phyloP scores from a whole-genome alignment of 2,329 filamentous ascomycete genomes.

The Clonostachys rhizophaga region DNA sequence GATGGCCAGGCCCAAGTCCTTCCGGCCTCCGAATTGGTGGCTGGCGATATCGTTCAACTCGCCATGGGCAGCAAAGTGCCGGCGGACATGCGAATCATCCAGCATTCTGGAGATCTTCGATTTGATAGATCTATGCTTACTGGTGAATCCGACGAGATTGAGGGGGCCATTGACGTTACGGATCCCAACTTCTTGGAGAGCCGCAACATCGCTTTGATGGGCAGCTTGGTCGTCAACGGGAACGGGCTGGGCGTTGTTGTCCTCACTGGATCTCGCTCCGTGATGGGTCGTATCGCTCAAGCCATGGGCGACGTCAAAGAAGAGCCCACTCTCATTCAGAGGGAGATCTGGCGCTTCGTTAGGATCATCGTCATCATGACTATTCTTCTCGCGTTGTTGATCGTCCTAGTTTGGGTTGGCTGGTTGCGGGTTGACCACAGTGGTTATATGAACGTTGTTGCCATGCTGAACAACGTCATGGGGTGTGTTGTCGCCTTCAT shows the following conservation, averaged over 20 bases:
- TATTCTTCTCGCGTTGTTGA: constrained; percentile 26
- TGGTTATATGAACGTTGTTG: constrained; percentile 32
- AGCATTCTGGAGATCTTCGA: constrained; percentile 32
- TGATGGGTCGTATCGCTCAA: constrained; percentile 34
- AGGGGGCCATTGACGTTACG: constrained; percentile 30
- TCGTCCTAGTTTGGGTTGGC: constrained; percentile 37
- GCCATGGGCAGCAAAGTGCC: constrained; percentile 42
- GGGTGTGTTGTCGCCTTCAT: constrained; percentile 30
- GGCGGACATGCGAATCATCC: constrained; percentile 37
- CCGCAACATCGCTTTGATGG: constrained; percentile 36
- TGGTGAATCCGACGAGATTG: constrained; percentile 33
- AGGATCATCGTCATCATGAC: constrained; percentile 33
- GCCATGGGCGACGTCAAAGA: constrained; percentile 28
- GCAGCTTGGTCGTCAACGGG: constrained; percentile 33
- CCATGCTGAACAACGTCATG: constrained; percentile 40
- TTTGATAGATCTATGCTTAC: constrained; percentile 36
- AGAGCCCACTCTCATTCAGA: constrained; percentile 30
- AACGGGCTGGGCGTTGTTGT: constrained; percentile 30
- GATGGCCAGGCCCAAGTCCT: constrained; percentile 33
- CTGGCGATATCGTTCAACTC: constrained; percentile 39
- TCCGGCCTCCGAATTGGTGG: constrained; percentile 35
- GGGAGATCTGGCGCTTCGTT: constrained; percentile 37
- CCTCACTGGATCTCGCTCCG: constrained; percentile 28
- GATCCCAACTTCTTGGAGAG: constrained; percentile 35
- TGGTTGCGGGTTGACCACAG: constrained; percentile 30